Conservation (phyloP, 2,329 filamentous ascomycete genomes). For the Colletotrichum shisoi region DNA sequence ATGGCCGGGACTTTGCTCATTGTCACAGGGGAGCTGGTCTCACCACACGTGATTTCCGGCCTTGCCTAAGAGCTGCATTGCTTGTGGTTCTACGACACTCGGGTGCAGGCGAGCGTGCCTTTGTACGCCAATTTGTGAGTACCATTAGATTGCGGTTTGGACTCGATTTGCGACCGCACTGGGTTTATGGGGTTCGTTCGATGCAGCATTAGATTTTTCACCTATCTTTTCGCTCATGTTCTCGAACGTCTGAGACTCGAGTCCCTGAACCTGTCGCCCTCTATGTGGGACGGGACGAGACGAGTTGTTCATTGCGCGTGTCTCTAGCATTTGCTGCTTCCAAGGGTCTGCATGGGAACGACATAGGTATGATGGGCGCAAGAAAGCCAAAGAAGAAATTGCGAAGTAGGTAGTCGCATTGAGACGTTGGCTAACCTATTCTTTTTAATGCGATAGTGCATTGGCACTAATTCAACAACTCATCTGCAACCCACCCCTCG, state of each 20-base stretch:
- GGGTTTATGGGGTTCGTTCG: slow-evolving; percentile 11
- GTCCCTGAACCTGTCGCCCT: slow-evolving; percentile 21
- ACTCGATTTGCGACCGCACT: slow-evolving; percentile 7
- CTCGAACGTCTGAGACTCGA: slow-evolving; percentile 9
- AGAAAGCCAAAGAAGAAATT: background rate
- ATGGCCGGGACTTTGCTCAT: background rate
- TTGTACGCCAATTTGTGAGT: background rate
- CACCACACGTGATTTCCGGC: slow-evolving; percentile 22
- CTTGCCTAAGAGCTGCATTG: slow-evolving; percentile 10
- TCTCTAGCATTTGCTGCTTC: slow-evolving; percentile 3
- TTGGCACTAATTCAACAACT: slow-evolving; percentile 34
- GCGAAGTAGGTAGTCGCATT: slow-evolving; percentile 16
- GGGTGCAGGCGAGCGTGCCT: background rate
- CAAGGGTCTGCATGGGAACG: background rate
- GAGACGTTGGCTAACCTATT: slow-evolving; percentile 15
- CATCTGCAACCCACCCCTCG: slow-evolving; percentile 22
- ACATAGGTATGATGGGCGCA: background rate
- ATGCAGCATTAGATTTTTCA: background rate
- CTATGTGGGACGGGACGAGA: slow-evolving; percentile 24
- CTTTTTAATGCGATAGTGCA: slow-evolving; percentile 3
- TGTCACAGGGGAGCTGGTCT: slow-evolving; percentile 2
- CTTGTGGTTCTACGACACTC: no score
- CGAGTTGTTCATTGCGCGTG: slow-evolving; percentile 1
- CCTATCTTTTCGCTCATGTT: background rate
- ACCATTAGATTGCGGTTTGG: background rate